phyloP scores from a whole-genome alignment of 768 basidiomycete species.

The Cystofilobasidium capitatum region DNA sequence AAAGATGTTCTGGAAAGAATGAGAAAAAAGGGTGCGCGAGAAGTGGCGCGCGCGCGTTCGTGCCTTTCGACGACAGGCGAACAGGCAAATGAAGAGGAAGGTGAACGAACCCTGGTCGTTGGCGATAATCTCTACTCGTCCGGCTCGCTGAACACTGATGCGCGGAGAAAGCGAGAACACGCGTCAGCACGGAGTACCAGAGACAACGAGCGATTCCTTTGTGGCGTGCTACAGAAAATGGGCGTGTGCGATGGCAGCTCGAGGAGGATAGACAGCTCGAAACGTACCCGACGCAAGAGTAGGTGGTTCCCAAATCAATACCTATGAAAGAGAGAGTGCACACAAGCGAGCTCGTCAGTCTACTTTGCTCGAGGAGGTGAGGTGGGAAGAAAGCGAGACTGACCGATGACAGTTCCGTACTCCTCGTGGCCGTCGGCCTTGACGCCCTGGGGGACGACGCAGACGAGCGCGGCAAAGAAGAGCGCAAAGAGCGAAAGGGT shows the following conservation, averaged over 20 bases:
- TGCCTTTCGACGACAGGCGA: no score
- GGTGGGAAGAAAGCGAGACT: neutral
- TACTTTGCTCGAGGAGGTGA: no score
- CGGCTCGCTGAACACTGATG: slow-evolving; percentile 42
- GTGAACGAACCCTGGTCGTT: slow-evolving; percentile 29
- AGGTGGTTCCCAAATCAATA: slow-evolving; percentile 40
- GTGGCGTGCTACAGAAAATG: neutral
- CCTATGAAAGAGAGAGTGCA: neutral
- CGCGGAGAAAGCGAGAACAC: neutral
- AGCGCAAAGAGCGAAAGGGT: slow-evolving; percentile 40
- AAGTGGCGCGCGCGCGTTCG: no score
- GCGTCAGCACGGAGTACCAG: neutral
- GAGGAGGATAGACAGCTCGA: neutral
- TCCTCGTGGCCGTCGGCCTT: slow-evolving; percentile 61
- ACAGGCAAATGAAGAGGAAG: neutral
- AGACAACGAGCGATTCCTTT: no score
- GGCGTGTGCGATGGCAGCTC: neutral
- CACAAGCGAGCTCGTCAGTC: no score
- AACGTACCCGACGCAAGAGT: slow-evolving; percentile 36
- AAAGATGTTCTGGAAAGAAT: no score
- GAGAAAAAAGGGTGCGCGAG: neutral
- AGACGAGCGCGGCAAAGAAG: slow-evolving; percentile 56
- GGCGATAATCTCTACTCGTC: slow-evolving; percentile 42
- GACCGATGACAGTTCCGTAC: slow-evolving; percentile 84
- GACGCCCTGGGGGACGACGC: slow-evolving; percentile 56